Percentiles rank a stretch among this genome's conserved stretches.
phyloP scores from a whole-genome alignment of 169 alveolate genomes.

The Plasmodium relictum region DNA sequence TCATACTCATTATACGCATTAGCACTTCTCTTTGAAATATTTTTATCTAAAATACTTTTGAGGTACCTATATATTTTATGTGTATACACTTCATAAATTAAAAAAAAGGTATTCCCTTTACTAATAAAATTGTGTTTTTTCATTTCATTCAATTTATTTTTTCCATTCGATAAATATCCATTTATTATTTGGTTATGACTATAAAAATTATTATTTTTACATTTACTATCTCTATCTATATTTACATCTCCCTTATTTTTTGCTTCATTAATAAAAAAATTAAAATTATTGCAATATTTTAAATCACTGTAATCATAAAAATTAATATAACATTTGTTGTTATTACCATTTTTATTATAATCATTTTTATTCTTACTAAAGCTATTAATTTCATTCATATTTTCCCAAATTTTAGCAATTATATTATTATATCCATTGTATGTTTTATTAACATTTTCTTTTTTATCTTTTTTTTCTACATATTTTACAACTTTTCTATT shows the following conservation, averaged over 20 bases:
- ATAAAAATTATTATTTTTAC: no score
- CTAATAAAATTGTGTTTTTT: background rate
- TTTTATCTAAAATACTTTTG: constrained; percentile 3
- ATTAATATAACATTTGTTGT: no score
- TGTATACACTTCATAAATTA: constrained; percentile 29
- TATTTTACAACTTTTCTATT: background rate
- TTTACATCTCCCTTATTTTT: no score
- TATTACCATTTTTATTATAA: no score
- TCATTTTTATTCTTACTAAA: background rate
- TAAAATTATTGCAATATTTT: no score
- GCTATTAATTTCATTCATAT: background rate
- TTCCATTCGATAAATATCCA: no score
- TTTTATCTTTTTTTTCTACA: background rate
- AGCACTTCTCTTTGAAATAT: background rate
- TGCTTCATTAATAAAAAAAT: no score
- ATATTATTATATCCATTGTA: background rate
- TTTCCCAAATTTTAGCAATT: background rate
- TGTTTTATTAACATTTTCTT: background rate
- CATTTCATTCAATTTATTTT: no score
- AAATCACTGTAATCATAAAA: no score
- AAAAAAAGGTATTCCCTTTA: background rate
- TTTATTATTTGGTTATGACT: no score
- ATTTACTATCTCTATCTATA: no score
- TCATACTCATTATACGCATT: constrained; percentile 7
- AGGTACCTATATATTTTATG: constrained; percentile 4